Conservation (phyloP, 1,284 basidiomycete genomes). For the Ceratobasidium sp. region DNA sequence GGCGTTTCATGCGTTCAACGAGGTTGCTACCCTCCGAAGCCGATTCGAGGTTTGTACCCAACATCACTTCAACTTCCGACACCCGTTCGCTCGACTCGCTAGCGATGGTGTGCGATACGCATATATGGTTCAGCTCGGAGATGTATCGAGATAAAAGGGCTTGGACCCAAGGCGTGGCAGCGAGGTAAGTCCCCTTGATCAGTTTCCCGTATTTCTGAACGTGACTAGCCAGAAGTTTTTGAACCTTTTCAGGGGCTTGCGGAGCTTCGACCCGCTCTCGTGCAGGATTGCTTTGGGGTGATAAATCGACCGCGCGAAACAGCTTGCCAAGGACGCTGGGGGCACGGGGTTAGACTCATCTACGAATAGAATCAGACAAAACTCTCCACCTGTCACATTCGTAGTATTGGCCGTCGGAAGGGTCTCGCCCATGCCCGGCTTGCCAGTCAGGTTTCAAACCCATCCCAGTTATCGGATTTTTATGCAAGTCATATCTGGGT, state of each 20-base stretch:
- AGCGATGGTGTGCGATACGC: slow-evolving; percentile 38
- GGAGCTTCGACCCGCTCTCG: neutral
- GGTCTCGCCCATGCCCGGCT: slow-evolving; percentile 29
- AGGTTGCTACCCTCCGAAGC: slow-evolving; percentile 20
- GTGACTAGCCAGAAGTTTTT: neutral
- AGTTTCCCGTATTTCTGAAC: slow-evolving; percentile 1
- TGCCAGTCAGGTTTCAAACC: slow-evolving; percentile 33
- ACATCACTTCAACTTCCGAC: slow-evolving; percentile 41
- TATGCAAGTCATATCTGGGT: slow-evolving; percentile 5
- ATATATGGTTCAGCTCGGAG: slow-evolving; percentile 42
- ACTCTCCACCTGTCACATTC: slow-evolving; percentile 19
- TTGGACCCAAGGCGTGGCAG: neutral
- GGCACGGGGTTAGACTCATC: neutral
- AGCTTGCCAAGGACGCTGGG: slow-evolving; percentile 62
- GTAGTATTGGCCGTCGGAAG: slow-evolving; percentile 22
- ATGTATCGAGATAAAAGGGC: slow-evolving; percentile 28
- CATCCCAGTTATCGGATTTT: neutral
- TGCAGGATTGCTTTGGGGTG: slow-evolving; percentile 48
- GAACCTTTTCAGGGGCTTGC: neutral
- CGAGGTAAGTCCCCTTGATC: neutral
- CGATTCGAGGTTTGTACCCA: slow-evolving; percentile 41
- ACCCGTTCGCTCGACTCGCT: slow-evolving; percentile 32
- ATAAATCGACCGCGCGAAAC: slow-evolving; percentile 63
- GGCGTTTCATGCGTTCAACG: slow-evolving; percentile 34
- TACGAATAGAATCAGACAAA: no score